phyloP scores from a whole-genome alignment of 2,329 filamentous ascomycete genomes.

The Cladophialophora yegresii region DNA sequence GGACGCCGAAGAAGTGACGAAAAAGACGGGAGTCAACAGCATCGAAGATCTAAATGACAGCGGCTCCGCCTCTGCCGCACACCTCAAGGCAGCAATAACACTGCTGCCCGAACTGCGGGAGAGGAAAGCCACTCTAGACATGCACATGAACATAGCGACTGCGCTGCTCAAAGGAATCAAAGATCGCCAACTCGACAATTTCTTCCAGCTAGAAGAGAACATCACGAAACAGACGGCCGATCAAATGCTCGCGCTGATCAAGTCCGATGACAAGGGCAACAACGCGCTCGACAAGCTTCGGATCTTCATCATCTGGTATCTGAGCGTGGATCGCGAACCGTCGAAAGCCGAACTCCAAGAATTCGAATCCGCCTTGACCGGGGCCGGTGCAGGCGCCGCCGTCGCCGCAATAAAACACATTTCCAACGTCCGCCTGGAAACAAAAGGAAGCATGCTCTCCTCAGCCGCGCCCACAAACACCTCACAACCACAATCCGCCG shows the following conservation, averaged over 20 bases:
- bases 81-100: slow-evolving; percentile 94
- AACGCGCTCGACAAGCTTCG: slow-evolving; percentile 86
- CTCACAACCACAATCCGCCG: slow-evolving; percentile 54
- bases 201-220: slow-evolving; percentile 91
- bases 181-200: slow-evolving; percentile 91
- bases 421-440: slow-evolving; percentile 87
- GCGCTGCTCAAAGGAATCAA: slow-evolving; percentile 81
- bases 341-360: slow-evolving; percentile 77
- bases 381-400: slow-evolving; percentile 67
- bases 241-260: slow-evolving; percentile 84
- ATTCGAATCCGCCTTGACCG: slow-evolving; percentile 80
- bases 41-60: slow-evolving; percentile 92
- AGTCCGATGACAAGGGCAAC: slow-evolving; percentile 76
- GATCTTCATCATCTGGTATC: slow-evolving; percentile 94
- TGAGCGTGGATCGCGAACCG: slow-evolving; percentile 89
- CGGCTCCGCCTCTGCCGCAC: slow-evolving; percentile 76
- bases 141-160: slow-evolving; percentile 98
- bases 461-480: slow-evolving; percentile 70
- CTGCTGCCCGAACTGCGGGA: slow-evolving; percentile 88
- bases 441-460: slow-evolving; percentile 96
- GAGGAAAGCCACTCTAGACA: slow-evolving; percentile 88
- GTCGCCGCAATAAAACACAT: slow-evolving; percentile 80
- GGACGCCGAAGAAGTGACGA: slow-evolving; percentile 89
- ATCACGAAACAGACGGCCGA: slow-evolving; percentile 87
- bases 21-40: slow-evolving; percentile 88